Base-by-base conservation (phyloP, 202 grass and related monocot species). In the Bolboschoenoplectus hybrid region DNA sequence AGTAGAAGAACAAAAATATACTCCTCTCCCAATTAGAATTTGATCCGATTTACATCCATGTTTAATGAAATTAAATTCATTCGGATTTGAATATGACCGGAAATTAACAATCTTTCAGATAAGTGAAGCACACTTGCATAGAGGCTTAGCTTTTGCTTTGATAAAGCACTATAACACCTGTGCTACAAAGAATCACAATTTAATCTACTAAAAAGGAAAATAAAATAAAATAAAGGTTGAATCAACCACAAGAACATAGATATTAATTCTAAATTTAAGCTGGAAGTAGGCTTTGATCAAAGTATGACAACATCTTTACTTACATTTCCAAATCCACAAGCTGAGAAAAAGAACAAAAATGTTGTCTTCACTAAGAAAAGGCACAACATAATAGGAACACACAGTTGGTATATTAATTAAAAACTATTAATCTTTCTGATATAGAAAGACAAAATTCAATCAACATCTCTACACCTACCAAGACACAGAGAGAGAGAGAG, bases 381-480 rank as follows among this genome's bases (percentile, higher is more conserved):
- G n/a, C 46, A 53, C 69, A 78, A 17, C 7, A 78, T 17, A 56
- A 56, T 38, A 57, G 50, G 6, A 16, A 57, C 5, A 78, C 9
- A 78, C 12, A 57, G 32, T 39, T 38, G 74, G 50, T 78, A 40
- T 46, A 8, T 17, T 44, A n/a, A 14, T 70, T 7, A 45, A 41
- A 45, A 70, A 70, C 1, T 73, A 47, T n/a, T 12, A 7, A 73
- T 73, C n/a, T 49, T 10, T 65, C 43, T 66, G 39, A 36, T 50
- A 67, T 11, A 81, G 81, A 74, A 88, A 89, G 6, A 74, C 46
- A 55, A 50, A 61, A 58, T 55, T 45, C 78, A 80, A 67, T 75
- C 81, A 34, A 87, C 45, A 88, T 85, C 46, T 88, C 80, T 64
- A 49, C 67, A 88, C 88, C 90, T 82, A 83, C 13, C 7, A 40